A percentile compares a stretch with the other conserved stretches of the same genome.
Evolutionary conservation across 2,329 filamentous ascomycete species (phyloP).

Genomic region (Colletotrichum sp.): DNA sequence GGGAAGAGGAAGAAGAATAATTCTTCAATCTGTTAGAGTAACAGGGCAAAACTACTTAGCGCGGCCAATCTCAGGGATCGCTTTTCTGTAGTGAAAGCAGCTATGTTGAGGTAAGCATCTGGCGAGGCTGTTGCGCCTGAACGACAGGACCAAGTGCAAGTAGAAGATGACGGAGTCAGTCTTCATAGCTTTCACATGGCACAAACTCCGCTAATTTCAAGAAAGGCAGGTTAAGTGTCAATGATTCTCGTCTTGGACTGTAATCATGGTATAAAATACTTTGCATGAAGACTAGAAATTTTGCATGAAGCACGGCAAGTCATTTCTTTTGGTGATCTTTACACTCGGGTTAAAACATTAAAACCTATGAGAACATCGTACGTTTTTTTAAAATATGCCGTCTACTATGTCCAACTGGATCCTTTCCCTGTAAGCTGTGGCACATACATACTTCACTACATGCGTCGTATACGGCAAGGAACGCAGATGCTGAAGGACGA

Average conservation of each 20-base stretch:
- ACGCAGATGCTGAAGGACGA: fast-evolving
- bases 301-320: not conserved
- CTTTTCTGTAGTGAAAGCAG: not conserved
- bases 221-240: fast-evolving
- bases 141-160: not conserved
- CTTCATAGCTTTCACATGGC: not conserved
- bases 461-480: not conserved
- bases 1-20: not conserved
- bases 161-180: not conserved
- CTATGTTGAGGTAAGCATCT: not conserved
- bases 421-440: no score
- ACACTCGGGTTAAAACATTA: fast-evolving
- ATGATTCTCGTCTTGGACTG: fast-evolving
- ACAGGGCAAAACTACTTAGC: fast-evolving
- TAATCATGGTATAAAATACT: not conserved
- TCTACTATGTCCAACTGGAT: no score
- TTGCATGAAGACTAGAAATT: not conserved
- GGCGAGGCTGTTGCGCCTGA: no score
- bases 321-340: fast-evolving
- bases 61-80: fast-evolving
- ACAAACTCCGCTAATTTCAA: not conserved
- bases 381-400: not conserved
- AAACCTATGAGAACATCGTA: fast-evolving
- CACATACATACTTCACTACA: not conserved
- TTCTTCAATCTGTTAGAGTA: not conserved